Percentiles rank a stretch among this genome's conserved stretches.
Conservation (phyloP, 176 grass and related monocot genomes). For the Panicum miliaceum region DNA sequence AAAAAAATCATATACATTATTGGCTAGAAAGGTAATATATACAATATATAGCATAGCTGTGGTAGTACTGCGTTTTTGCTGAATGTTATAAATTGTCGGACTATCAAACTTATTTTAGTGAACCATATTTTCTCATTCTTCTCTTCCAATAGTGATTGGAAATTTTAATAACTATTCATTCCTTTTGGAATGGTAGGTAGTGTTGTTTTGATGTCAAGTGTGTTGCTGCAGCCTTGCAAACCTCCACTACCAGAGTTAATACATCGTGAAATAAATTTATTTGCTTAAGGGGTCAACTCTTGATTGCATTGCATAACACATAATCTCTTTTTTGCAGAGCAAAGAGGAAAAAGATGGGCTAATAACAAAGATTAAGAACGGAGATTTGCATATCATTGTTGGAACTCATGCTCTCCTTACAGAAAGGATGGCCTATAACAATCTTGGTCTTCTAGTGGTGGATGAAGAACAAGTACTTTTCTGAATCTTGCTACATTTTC, state of each 20-base stretch:
- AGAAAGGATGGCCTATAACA: slow-evolving; percentile 77
- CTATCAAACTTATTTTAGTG: neutral
- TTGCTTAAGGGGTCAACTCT: slow-evolving; percentile 23
- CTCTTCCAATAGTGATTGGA: neutral
- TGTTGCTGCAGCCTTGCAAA: neutral
- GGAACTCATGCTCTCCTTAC: slow-evolving; percentile 95
- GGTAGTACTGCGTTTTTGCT: neutral
- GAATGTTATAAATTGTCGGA: neutral
- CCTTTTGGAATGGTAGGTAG: slow-evolving; percentile 4
- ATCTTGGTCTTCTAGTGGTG: slow-evolving; percentile 90
- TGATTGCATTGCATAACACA: slow-evolving; percentile 21
- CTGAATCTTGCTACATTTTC: slow-evolving; percentile 5
- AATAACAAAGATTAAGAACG: slow-evolving; percentile 70
- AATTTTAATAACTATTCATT: slow-evolving; percentile 15
- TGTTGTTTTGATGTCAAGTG: neutral
- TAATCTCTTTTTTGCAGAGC: slow-evolving; percentile 58
- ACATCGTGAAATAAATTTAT: neutral
- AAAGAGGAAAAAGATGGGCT: slow-evolving; percentile 78
- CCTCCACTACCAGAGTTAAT: too few relatives aligned
- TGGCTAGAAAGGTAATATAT: slow-evolving; percentile 18
- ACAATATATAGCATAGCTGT: neutral
- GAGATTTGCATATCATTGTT: slow-evolving; percentile 80
- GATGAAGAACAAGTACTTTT: slow-evolving; percentile 87
- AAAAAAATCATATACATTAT: neutral
- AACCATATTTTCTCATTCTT: slow-evolving; percentile 7